phyloP scores from a whole-genome alignment of 73 alveolate species.

The Uronychia setigera region DNA sequence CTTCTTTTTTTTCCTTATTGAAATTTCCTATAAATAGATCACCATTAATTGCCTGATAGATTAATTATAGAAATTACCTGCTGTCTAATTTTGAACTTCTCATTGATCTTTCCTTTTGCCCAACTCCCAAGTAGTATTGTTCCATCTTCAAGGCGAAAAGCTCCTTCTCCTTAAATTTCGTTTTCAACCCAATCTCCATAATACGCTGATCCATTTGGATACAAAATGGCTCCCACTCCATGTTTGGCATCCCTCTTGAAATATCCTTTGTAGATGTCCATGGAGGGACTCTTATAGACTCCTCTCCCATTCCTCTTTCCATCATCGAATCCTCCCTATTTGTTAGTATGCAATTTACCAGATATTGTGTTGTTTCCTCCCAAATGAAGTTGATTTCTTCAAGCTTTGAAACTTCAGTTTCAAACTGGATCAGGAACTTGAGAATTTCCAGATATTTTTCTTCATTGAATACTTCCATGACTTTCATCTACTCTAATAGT shows the following conservation, averaged over 20 bases:
- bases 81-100: background rate
- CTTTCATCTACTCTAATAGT: too few relatives aligned
- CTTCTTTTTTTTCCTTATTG: constrained; percentile 29
- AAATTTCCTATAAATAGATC: constrained; percentile 33
- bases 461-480: too few relatives aligned
- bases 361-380: background rate
- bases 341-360: background rate
- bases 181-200: constrained; percentile 1
- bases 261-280: background rate
- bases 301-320: constrained; percentile 50
- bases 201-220: background rate
- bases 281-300: background rate
- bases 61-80: constrained; percentile 25
- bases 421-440: background rate
- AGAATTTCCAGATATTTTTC: background rate
- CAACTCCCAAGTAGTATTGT: background rate
- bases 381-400: background rate
- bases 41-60: constrained; percentile 24
- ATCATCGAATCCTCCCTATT: background rate
- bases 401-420: background rate
- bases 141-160: background rate
- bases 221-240: background rate
- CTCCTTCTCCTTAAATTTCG: constrained; percentile 11
- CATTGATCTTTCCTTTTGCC: background rate
- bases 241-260: background rate